Evolutionary conservation across 2,329 filamentous ascomycete genomes (phyloP).

Genomic region (Fusarium duplospermum): DNA sequence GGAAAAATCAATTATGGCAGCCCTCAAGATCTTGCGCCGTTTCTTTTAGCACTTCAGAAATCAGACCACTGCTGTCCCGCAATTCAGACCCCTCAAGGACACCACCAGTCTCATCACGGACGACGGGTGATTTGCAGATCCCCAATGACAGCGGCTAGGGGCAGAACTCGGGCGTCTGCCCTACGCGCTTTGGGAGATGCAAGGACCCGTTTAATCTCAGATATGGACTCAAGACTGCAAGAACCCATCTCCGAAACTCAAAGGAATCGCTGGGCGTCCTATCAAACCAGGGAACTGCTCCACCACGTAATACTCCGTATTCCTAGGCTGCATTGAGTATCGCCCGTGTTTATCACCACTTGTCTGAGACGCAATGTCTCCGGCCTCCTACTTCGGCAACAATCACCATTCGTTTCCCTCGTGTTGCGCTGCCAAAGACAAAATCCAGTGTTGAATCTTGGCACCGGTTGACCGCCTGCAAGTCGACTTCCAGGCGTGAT

Average conservation of each 20-base stretch:
- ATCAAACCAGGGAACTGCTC: not conserved
- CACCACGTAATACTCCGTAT: not conserved
- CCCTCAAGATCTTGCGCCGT: slow-evolving; percentile 12
- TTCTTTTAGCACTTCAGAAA: slow-evolving; percentile 4
- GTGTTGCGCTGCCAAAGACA: slow-evolving; percentile 8
- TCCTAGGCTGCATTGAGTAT: slow-evolving; percentile 13
- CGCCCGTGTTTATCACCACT: slow-evolving; percentile 2
- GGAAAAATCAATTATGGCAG: slow-evolving; percentile 13
- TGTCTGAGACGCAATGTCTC: slow-evolving; percentile 8
- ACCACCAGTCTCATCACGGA: not conserved
- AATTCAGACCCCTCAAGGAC: slow-evolving; percentile 1
- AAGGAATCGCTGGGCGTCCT: slow-evolving; percentile 1
- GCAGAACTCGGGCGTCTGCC: not conserved
- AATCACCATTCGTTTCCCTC: slow-evolving; percentile 23
- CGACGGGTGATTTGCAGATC: slow-evolving; percentile 7
- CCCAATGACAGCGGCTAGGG: slow-evolving; percentile 6
- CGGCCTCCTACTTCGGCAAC: slow-evolving; percentile 8
- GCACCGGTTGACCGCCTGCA: slow-evolving; percentile 10
- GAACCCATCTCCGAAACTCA: not conserved
- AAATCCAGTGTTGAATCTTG: slow-evolving; percentile 15
- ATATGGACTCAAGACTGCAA: not conserved
- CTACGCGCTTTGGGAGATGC: not conserved
- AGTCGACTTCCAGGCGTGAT: slow-evolving; percentile 10
- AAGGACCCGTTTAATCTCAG: slow-evolving; percentile 7
- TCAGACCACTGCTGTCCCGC: slow-evolving; percentile 23